A percentile compares a stretch with the other conserved stretches of the same genome.
These are phyloP conservation scores for Ceriops tagal DNA, from an alignment of 345 rosid species.

Conservation along the genomic window DNA sequence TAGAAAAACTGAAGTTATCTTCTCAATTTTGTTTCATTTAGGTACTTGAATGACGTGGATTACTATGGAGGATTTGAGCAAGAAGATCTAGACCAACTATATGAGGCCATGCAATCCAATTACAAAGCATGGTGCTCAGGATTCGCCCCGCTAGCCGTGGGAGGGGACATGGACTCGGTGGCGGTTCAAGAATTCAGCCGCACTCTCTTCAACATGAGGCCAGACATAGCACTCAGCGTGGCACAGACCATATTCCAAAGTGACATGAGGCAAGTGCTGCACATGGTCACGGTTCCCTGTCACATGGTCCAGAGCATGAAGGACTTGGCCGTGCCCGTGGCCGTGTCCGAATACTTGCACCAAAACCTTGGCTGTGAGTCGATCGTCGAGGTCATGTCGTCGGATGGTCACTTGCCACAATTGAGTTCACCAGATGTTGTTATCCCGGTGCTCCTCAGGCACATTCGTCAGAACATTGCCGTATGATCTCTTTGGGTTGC, in stretches of 20 bases:
- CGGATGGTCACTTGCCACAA: constrained; percentile 94
- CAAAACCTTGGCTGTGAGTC: constrained; percentile 60
- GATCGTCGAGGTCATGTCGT: constrained; percentile 69
- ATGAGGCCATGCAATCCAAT: constrained; percentile 69
- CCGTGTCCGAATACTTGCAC: constrained; percentile 72
- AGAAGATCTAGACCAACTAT: constrained; percentile 71
- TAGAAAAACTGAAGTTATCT: not conserved
- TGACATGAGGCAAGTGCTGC: constrained; percentile 61
- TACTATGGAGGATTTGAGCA: constrained; percentile 88
- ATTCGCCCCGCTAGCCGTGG: constrained; percentile 77
- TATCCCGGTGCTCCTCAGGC: constrained; percentile 72
- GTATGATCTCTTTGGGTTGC: constrained; percentile 11
- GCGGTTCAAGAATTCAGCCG: constrained; percentile 95
- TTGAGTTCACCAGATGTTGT: constrained; percentile 84
- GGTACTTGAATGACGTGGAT: constrained; percentile 70
- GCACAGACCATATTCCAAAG: constrained; percentile 71
- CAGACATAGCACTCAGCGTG: constrained; percentile 76
- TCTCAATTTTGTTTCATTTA: constrained; percentile 4
- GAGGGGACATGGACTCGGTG: constrained; percentile 84
- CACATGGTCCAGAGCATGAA: constrained; percentile 78
- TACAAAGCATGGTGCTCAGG: constrained; percentile 91
- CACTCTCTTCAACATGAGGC: constrained; percentile 91
- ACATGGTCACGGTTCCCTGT: constrained; percentile 66
- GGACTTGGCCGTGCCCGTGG: constrained; percentile 88
- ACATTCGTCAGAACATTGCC: constrained; percentile 58